phyloP scores from a whole-genome alignment of 2,329 filamentous ascomycete species.

The Lasiodiplodia gonubiensis region DNA sequence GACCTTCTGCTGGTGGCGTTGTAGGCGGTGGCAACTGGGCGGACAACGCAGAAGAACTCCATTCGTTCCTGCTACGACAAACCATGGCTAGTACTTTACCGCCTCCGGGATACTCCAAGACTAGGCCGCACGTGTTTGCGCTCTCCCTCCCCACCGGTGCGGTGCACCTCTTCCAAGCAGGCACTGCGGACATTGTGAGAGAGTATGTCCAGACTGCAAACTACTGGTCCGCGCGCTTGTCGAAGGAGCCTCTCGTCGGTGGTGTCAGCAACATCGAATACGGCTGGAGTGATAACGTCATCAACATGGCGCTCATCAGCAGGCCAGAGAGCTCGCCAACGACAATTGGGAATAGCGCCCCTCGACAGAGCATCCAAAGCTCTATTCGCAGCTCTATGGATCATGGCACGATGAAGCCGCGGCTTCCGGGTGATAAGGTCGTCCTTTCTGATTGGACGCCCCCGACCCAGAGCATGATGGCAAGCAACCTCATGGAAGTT shows the following conservation, averaged over 20 bases:
- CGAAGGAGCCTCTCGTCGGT: constrained; percentile 89
- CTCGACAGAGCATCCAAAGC: constrained; percentile 64
- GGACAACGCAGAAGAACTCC: constrained; percentile 89
- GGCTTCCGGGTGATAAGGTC: constrained; percentile 83
- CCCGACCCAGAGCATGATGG: constrained; percentile 87
- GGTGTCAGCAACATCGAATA: constrained; percentile 98
- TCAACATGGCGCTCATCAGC: constrained; percentile 61
- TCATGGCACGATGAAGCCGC: constrained; percentile 63
- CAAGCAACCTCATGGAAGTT: constrained; percentile 75
- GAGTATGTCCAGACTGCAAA: constrained; percentile 96
- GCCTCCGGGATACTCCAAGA: constrained; percentile 89
- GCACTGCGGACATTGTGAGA: constrained; percentile 89
- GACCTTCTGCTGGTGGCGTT: constrained; percentile 64
- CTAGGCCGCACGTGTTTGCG: constrained; percentile 90
- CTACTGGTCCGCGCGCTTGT: constrained; percentile 95
- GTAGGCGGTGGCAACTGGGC: constrained; percentile 99
- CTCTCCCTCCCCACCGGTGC: constrained; percentile 89
- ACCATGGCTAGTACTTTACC: constrained; percentile 90
- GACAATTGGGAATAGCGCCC: constrained; percentile 41
- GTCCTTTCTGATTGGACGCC: constrained; percentile 87
- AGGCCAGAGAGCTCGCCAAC: constrained; percentile 43
- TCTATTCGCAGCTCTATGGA: constrained; percentile 66
- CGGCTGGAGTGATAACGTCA: constrained; percentile 87
- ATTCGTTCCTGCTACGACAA: constrained; percentile 85
- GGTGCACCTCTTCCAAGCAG: constrained; percentile 97